A percentile compares a stretch with the other conserved stretches of the same genome.
Evolutionary conservation across 257 asterid genomes (phyloP).

Genomic region (Solanum okadae): DNA sequence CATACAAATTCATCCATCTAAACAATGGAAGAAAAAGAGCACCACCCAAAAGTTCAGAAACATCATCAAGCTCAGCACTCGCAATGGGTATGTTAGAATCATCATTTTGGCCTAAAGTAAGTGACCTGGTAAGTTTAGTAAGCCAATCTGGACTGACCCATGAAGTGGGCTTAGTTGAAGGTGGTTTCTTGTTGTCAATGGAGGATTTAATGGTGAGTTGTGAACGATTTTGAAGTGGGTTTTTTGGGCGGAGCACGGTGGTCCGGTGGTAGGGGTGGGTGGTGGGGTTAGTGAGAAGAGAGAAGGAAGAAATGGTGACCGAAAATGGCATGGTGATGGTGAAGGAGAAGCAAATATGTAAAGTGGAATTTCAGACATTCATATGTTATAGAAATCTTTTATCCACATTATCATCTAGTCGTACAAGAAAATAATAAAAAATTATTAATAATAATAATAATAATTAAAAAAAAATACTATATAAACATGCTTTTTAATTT

Average conservation of each 20-base stretch:
- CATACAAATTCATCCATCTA: constrained; percentile 88
- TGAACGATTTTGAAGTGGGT: not conserved
- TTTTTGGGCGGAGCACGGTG: constrained; percentile 1
- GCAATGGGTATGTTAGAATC: constrained; percentile 86
- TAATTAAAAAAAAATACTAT: too few species aligned
- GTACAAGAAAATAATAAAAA: too few species aligned
- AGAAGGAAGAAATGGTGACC: constrained; percentile 23
- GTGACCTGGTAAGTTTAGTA: constrained; percentile 57
- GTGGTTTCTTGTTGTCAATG: constrained; percentile 19
- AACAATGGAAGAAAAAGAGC: constrained; percentile 85
- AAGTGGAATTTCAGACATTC: not conserved
- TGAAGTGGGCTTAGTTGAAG: constrained; percentile 34
- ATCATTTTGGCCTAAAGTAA: constrained; percentile 54
- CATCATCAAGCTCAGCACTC: constrained; percentile 78
- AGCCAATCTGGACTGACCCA: constrained; percentile 96
- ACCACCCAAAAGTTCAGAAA: constrained; percentile 81
- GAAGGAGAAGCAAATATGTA: not conserved
- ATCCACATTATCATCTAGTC: not conserved
- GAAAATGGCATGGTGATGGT: constrained; percentile 31
- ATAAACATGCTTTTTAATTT: too few species aligned
- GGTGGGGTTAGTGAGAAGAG: not conserved
- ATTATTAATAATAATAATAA: too few species aligned
- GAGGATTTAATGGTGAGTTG: constrained; percentile 32
- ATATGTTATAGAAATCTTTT: too few species aligned
- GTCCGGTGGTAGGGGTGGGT: constrained; percentile 5